Percentiles rank a stretch among this genome's conserved stretches.
Evolutionary conservation across 352 stramenopile species (phyloP).

Genomic region (Phytophthora sansomeana): DNA sequence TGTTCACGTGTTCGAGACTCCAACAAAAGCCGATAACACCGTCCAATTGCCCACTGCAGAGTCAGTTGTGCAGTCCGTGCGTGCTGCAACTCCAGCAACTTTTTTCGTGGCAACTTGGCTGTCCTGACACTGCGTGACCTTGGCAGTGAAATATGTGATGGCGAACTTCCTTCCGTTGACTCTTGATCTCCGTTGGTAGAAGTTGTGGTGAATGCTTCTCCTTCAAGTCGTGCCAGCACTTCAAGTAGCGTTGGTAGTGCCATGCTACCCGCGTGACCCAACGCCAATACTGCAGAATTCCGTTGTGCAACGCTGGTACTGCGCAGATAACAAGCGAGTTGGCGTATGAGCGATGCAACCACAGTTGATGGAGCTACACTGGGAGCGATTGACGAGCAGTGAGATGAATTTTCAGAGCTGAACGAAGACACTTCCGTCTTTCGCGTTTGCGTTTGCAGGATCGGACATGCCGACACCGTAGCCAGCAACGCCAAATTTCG

Average conservation of each 20-base stretch:
- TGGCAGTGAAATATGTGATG: constrained; percentile 7
- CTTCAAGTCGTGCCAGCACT: constrained; percentile 60
- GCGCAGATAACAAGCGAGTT: constrained; percentile 63
- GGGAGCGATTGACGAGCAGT: constrained; percentile 13
- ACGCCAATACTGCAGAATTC: constrained; percentile 57
- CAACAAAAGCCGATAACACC: constrained; percentile 65
- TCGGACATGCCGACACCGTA: constrained; percentile 54
- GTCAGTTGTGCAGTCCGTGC: constrained; percentile 35
- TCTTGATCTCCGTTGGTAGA: constrained; percentile 24
- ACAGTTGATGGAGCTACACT: constrained; percentile 36
- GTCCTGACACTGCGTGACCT: constrained; percentile 20
- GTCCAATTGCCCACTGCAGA: constrained; percentile 66
- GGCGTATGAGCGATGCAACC: constrained; percentile 57
- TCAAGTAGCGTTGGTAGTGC: constrained; percentile 52
- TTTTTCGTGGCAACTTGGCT: constrained; percentile 24
- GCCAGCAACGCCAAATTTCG: constrained; percentile 69
- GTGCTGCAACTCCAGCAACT: constrained; percentile 34
- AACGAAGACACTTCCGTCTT: constrained; percentile 32
- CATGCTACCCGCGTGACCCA: constrained; percentile 54
- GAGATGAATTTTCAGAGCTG: constrained; percentile 21
- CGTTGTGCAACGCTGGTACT: constrained; percentile 64
- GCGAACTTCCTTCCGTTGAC: neutral
- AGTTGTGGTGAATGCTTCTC: constrained; percentile 52
- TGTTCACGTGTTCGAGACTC: constrained; percentile 27
- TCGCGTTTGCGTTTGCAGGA: constrained; percentile 35